Conservation (phyloP, 345 rosid genomes). For the Chamaenerion angustifolium region DNA sequence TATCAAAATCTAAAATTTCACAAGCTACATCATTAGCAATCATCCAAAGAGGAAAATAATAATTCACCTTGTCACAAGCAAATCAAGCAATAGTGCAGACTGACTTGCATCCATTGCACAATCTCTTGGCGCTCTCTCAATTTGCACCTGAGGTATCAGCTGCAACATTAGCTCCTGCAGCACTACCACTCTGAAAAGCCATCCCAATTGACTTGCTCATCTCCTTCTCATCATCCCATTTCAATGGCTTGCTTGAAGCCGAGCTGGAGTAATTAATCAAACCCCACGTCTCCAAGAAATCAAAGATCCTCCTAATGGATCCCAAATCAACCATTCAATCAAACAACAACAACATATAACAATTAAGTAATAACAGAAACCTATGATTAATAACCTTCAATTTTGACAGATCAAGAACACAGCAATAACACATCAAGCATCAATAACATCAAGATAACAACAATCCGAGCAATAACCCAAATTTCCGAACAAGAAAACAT, state of each 20-base stretch:
- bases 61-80: conserved; percentile 62
- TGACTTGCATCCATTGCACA: conserved; percentile 72
- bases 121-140: conserved; percentile 39
- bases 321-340: conserved; percentile 80
- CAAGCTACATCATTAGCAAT: neutral
- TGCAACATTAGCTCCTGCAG: conserved; percentile 9
- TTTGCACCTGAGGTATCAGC: conserved; percentile 10
- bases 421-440: no score
- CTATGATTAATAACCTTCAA: no score
- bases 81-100: conserved; percentile 83
- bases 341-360: no score
- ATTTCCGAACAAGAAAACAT: no score
- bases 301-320: conserved; percentile 81
- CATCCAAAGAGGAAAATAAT: neutral
- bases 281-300: conserved; percentile 86
- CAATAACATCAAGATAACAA: no score
- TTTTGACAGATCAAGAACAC: no score
- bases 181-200: conserved; percentile 8
- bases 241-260: conserved; percentile 43
- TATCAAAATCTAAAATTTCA: no score
- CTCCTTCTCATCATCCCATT: conserved; percentile 77
- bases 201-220: conserved; percentile 21
- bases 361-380: no score
- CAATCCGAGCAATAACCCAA: no score
- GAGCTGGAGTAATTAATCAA: conserved; percentile 54